phyloP scores from a whole-genome alignment of 2,329 filamentous ascomycete species.

The Talaromyces sp. region DNA sequence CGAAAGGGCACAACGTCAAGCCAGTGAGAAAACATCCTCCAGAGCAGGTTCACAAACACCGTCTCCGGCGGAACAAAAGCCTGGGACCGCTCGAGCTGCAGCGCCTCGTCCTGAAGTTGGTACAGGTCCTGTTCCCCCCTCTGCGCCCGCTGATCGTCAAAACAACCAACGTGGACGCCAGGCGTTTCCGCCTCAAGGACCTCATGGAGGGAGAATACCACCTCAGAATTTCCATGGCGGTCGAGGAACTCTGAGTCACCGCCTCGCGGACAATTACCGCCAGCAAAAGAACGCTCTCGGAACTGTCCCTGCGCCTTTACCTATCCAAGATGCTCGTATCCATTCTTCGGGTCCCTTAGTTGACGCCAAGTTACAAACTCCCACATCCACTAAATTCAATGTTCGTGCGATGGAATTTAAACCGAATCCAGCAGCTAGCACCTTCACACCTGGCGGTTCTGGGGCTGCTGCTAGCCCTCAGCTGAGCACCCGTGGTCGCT shows the following conservation, averaged over 20 bases:
- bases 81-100: conserved; percentile 44
- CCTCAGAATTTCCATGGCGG: conserved; percentile 41
- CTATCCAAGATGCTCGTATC: conserved; percentile 62
- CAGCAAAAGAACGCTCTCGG: conserved; percentile 45
- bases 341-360: conserved; percentile 69
- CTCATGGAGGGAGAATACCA: conserved; percentile 39
- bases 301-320: conserved; percentile 50
- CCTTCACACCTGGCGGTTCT: conserved; percentile 67
- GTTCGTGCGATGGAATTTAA: conserved; percentile 71
- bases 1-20: conserved; percentile 75
- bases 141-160: conserved; percentile 43
- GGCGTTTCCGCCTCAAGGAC: conserved; percentile 41
- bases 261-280: conserved; percentile 49
- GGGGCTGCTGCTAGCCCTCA: conserved; percentile 65
- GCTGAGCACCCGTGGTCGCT: conserved; percentile 51
- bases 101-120: conserved; percentile 35
- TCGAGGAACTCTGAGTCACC: conserved; percentile 46
- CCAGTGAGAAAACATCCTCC: conserved; percentile 50
- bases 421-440: conserved; percentile 72
- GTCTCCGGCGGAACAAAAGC: conserved; percentile 49
- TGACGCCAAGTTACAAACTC: conserved; percentile 52
- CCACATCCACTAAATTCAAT: conserved; percentile 56
- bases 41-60: conserved; percentile 38
- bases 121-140: conserved; percentile 42
- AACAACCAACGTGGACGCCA: conserved; percentile 44